A percentile compares a stretch with the other conserved stretches of the same genome.
phyloP scores from a whole-genome alignment of 1,139 yeast genomes.

The Yamadazyma friedrichii region DNA sequence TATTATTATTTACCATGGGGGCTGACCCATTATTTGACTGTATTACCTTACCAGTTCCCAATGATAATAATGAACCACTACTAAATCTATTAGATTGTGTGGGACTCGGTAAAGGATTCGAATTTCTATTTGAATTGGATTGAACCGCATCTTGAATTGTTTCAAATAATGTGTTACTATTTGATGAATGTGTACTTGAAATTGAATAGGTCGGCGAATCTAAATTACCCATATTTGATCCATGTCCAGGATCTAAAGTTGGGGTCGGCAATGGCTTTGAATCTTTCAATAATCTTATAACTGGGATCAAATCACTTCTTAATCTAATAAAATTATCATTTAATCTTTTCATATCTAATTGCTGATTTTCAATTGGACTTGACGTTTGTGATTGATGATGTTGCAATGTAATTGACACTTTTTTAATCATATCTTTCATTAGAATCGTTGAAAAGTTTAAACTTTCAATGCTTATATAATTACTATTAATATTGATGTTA shows the following conservation, averaged over 20 bases:
- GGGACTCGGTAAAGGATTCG: conserved; percentile 34
- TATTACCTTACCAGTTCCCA: conserved; percentile 44
- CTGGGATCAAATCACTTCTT: conserved; percentile 53
- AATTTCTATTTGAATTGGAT: conserved; percentile 13
- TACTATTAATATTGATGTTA: conserved; percentile 30
- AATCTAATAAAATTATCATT: conserved; percentile 50
- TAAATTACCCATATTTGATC: conserved; percentile 20
- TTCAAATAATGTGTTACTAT: conserved; percentile 14
- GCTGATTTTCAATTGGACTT: conserved; percentile 20
- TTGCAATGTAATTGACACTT: conserved; percentile 19
- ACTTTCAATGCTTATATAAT: conserved; percentile 37
- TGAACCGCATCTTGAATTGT: conserved; percentile 14
- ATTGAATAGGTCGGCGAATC: conserved; percentile 36
- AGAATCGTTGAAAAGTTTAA: conserved; percentile 29
- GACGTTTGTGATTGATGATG: conserved; percentile 23
- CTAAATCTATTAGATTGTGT: conserved; percentile 39
- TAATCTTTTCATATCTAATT: conserved; percentile 36
- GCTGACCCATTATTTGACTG: conserved; percentile 19
- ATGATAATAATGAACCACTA: conserved; percentile 37
- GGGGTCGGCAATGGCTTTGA: conserved; percentile 60
- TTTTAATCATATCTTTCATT: conserved; percentile 39
- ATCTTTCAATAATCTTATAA: conserved; percentile 50
- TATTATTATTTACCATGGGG: conserved; percentile 2
- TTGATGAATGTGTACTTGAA: conserved; percentile 19
- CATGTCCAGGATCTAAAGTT: conserved; percentile 41